A percentile compares a stretch with the other conserved stretches of the same genome.
Evolutionary conservation across 1,284 basidiomycete species (phyloP).

Genomic region (Ganoderma resinaceum): DNA sequence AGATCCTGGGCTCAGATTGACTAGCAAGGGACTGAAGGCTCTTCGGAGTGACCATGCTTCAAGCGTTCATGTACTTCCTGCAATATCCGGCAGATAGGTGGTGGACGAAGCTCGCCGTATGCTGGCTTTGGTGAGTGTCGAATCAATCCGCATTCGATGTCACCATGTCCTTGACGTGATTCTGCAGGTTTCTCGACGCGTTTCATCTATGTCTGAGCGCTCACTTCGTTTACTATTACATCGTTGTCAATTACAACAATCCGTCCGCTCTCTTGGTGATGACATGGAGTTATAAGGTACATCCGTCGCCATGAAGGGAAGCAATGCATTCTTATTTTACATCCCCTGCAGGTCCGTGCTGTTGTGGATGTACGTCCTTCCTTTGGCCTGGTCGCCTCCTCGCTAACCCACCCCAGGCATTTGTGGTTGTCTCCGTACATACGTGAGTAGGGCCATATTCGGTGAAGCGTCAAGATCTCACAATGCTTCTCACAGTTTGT

Average conservation of each 20-base stretch:
- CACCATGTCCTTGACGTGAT: neutral
- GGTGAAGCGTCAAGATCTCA: neutral
- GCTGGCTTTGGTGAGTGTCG: constrained; percentile 34
- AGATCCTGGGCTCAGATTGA: neutral
- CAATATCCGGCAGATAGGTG: constrained; percentile 45
- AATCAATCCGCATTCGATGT: neutral
- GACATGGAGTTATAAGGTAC: constrained; percentile 37
- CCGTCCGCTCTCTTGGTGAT: constrained; percentile 26
- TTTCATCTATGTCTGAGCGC: constrained; percentile 33
- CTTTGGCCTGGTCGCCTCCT: neutral
- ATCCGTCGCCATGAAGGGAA: neutral
- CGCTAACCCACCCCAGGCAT: constrained; percentile 7
- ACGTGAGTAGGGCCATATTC: constrained; percentile 15
- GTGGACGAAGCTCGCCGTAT: constrained; percentile 47
- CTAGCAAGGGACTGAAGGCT: constrained; percentile 37
- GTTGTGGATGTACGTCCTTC: constrained; percentile 29
- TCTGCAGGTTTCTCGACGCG: constrained; percentile 34
- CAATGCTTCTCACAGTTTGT: constrained; percentile 17
- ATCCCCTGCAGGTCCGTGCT: constrained; percentile 26
- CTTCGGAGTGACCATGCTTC: constrained; percentile 49
- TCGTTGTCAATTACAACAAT: constrained; percentile 32
- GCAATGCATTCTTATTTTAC: neutral
- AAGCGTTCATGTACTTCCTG: constrained; percentile 48
- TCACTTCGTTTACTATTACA: constrained; percentile 36
- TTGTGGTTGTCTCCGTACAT: constrained; percentile 33